Conservation (phyloP, 768 basidiomycete genomes). For the Favolaschia claudopus region DNA sequence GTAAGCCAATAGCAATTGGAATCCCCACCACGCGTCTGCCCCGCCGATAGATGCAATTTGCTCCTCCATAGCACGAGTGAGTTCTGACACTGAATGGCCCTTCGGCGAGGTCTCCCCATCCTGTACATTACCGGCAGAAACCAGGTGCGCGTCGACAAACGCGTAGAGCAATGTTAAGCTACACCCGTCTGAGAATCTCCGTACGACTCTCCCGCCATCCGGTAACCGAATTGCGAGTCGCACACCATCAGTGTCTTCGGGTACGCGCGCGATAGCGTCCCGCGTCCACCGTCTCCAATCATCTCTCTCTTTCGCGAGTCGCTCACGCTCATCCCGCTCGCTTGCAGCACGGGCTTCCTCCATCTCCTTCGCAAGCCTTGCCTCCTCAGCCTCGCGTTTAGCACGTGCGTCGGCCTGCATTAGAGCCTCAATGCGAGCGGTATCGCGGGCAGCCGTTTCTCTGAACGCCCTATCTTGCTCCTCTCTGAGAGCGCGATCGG, state of each 20-base stretch:
- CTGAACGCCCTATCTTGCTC: slow-evolving; percentile 85
- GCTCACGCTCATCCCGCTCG: slow-evolving; percentile 44
- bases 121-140: slow-evolving; percentile 44
- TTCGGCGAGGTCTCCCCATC: slow-evolving; percentile 54
- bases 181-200: slow-evolving; percentile 57
- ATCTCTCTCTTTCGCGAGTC: slow-evolving; percentile 45
- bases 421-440: slow-evolving; percentile 67
- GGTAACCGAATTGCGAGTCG: slow-evolving; percentile 64
- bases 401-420: slow-evolving; percentile 49
- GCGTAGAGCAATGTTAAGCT: slow-evolving; percentile 73
- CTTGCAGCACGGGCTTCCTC: slow-evolving; percentile 44
- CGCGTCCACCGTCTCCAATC: slow-evolving; percentile 70
- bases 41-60: slow-evolving; percentile 28
- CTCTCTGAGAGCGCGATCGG: slow-evolving; percentile 70
- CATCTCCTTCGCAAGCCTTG: slow-evolving; percentile 37
- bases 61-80: slow-evolving; percentile 44
- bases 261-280: slow-evolving; percentile 49
- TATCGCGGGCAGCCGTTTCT: slow-evolving; percentile 69
- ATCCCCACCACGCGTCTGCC: slow-evolving; percentile 71
- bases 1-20: slow-evolving; percentile 72
- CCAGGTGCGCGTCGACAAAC: slow-evolving; percentile 72
- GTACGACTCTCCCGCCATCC: slow-evolving; percentile 63
- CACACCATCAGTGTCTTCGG: slow-evolving; percentile 37
- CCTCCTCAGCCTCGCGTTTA: slow-evolving; percentile 44
- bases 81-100: slow-evolving; percentile 43